Percentiles rank a stretch among this genome's conserved stretches.
phyloP scores from a whole-genome alignment of 768 basidiomycete genomes.

The Agrocybe chaxingu region DNA sequence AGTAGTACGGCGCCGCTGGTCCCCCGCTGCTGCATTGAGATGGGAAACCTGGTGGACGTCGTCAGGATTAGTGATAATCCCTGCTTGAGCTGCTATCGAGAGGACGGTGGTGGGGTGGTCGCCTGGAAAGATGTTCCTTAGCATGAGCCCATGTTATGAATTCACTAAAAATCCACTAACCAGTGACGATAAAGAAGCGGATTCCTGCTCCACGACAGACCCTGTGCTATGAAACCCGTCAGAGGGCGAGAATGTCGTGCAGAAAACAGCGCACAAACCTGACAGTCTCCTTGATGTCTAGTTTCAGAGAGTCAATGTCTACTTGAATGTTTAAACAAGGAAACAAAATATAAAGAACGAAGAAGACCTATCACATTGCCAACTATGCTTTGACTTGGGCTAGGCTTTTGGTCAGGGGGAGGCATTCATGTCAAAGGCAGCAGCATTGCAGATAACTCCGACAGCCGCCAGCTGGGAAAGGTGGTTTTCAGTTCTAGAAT shows the following conservation, averaged over 20 bases:
- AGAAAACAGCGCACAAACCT: constrained; percentile 10
- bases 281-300: constrained; percentile 51
- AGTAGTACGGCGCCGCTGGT: constrained; percentile 23
- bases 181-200: constrained; percentile 61
- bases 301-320: constrained; percentile 51
- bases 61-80: constrained; percentile 42
- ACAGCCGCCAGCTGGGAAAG: constrained; percentile 33
- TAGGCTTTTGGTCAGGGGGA: constrained; percentile 19
- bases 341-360: not conserved
- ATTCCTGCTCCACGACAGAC: constrained; percentile 55
- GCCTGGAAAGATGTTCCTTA: constrained; percentile 19
- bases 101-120: constrained; percentile 60
- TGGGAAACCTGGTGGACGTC: constrained; percentile 35
- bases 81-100: constrained; percentile 62
- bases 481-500: constrained; percentile 9
- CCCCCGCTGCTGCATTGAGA: constrained; percentile 24
- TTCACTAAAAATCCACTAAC: constrained; percentile 16
- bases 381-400: constrained; percentile 25
- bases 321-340: not conserved
- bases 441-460: constrained; percentile 52
- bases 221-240: constrained; percentile 10
- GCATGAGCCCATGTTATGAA: not conserved
- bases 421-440: constrained; percentile 31
- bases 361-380: constrained; percentile 54
- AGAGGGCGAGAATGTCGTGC: not conserved